Evolutionary conservation across 2,329 filamentous ascomycete species (phyloP), one percentile per base, ranked within the genome.

Genomic region (Hypoxylon sp.): DNA sequence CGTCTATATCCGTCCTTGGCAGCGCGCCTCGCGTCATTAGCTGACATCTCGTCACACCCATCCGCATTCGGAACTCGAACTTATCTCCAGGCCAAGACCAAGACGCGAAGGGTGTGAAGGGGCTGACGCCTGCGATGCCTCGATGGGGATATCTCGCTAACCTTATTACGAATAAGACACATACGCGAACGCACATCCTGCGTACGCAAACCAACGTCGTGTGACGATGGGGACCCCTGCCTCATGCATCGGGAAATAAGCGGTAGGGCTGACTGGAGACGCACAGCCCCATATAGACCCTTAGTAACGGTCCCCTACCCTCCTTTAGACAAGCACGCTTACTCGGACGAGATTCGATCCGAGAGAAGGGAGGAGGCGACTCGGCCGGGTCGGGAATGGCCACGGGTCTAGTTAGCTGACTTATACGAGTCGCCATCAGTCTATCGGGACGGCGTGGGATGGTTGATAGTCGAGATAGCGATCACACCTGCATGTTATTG

Each of bases 141-240:
- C 19, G 31, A 44, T 59, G 10, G 50, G 42, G 52, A 59, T 44
- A 29, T 42, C 46, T 33, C 14, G 9, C 39, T 19, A 39, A n/a
- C 17, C 22, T 17, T 57, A 44, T 58, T 42, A 54, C 24, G 33
- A 26, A 42, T 31, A 24, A 31, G 29, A 31, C 44, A 35, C 22
- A 48, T 29, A n/a, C 44, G 5, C 37, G 35, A 13, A 37, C 46
- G 9, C 33, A 26, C 14, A 48, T n/a, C n/a, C 26, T 29, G 19
- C 55, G 14, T 47, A 59, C 61, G 61, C 53, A 44, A 42, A 33
- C 47, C 46, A n/a, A 14, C 39, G 54, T 64, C 62, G 54, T 59
- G 54, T 59, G 62, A 64, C 54, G 13, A 33, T 19, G 29, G 52
- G 52, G 10, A 29, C 13, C 46, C 50, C 46, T 42, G 14, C 22